Evolutionary conservation across 768 basidiomycete genomes (phyloP).

Genomic region (Tubosaeta sp.): DNA sequence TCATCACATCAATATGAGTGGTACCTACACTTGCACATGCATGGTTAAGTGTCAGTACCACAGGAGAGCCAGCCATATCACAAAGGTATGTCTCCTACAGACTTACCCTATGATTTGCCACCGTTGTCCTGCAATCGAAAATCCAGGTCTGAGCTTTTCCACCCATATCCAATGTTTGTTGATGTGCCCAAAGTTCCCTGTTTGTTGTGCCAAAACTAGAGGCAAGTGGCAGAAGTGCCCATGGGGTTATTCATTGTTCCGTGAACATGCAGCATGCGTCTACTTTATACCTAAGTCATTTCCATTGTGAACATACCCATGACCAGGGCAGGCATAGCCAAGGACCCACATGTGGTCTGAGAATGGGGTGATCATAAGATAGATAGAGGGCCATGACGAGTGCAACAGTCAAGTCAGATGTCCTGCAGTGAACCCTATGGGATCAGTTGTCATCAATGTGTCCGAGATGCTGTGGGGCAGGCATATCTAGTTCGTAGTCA

Average conservation of each 20-base stretch:
- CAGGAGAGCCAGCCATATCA: not conserved
- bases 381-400: too few species aligned
- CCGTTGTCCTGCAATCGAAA: too few species aligned
- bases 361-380: too few species aligned
- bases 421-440: too few species aligned
- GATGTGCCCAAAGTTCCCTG: not conserved
- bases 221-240: not conserved
- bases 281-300: too few species aligned
- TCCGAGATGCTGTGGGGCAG: too few species aligned
- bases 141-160: not conserved
- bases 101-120: not conserved
- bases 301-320: too few species aligned
- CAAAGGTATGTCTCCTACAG: not conserved
- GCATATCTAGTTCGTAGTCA: too few species aligned
- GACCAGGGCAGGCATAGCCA: too few species aligned
- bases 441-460: too few species aligned
- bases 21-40: not conserved
- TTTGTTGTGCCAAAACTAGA: not conserved
- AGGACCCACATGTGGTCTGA: too few species aligned
- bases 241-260: not conserved
- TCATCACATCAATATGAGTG: not conserved
- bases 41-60: not conserved
- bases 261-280: not conserved
- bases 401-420: too few species aligned
- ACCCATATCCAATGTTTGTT: not conserved